Evolutionary conservation across 2,329 filamentous ascomycete genomes (phyloP).

Genomic region (Chaetothyriales sp.): DNA sequence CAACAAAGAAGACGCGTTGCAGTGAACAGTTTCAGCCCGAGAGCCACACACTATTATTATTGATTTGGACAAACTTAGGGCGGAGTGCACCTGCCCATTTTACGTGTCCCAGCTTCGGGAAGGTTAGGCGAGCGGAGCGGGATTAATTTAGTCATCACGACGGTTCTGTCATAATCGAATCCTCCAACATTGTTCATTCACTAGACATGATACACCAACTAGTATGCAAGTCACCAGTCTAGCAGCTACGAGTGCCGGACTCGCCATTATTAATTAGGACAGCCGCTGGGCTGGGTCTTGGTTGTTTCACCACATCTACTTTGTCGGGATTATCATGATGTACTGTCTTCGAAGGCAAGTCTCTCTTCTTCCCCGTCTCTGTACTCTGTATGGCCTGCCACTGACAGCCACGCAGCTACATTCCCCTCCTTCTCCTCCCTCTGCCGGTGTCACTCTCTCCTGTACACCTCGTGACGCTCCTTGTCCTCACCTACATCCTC

Average conservation of each 20-base stretch:
- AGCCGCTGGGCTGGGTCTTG: neutral
- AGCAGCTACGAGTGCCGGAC: neutral
- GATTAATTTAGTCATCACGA: neutral
- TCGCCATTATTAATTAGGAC: neutral
- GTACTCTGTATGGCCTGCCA: constrained; percentile 3
- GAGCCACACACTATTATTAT: neutral
- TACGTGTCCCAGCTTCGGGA: neutral
- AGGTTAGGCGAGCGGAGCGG: neutral
- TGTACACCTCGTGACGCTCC: constrained; percentile 73
- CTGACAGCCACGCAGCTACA: constrained; percentile 43
- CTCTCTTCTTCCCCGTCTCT: constrained; percentile 6
- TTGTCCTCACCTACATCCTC: constrained; percentile 87
- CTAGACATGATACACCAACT: neutral
- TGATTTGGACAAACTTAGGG: neutral
- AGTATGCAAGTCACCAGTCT: neutral
- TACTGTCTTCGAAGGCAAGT: constrained; percentile 51
- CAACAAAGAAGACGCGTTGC: neutral
- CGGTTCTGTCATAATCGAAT: neutral
- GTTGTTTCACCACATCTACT: neutral
- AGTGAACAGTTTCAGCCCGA: neutral
- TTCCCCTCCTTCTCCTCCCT: constrained; percentile 75
- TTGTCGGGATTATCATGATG: constrained; percentile 29
- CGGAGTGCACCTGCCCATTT: neutral
- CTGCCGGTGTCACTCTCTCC: constrained; percentile 58
- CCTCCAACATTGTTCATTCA: neutral